Evolutionary conservation across 306 rosid genomes (phyloP).

Genomic region (Corylus heterophylla): DNA sequence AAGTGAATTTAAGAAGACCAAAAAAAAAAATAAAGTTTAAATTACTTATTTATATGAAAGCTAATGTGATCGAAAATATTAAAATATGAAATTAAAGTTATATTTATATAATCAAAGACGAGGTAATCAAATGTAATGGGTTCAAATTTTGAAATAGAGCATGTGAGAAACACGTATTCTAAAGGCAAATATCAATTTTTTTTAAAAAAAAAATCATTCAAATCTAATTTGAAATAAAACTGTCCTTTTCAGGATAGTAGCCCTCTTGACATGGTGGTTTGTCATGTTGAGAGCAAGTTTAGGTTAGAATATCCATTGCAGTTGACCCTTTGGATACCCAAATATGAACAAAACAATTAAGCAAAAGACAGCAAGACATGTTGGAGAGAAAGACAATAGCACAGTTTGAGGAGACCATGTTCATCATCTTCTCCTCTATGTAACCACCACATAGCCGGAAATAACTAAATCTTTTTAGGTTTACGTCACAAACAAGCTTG

Average conservation of each 20-base stretch:
- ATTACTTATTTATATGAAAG: too few species aligned
- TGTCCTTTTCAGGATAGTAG: background rate
- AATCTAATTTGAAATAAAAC: too few species aligned
- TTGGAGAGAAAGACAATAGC: background rate
- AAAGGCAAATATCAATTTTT: too few species aligned
- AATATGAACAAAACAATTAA: background rate
- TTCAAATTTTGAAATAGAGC: too few species aligned
- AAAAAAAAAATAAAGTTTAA: too few species aligned
- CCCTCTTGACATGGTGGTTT: background rate
- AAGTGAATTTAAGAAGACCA: too few species aligned
- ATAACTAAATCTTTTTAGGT: background rate
- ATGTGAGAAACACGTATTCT: too few species aligned
- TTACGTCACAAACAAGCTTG: background rate
- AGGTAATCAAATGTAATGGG: too few species aligned
- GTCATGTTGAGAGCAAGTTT: background rate
- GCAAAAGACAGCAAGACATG: background rate
- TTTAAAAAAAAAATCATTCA: too few species aligned
- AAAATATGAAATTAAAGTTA: too few species aligned
- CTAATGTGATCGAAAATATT: too few species aligned
- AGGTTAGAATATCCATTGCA: background rate
- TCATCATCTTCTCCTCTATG: background rate
- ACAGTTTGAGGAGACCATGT: constrained; percentile 3
- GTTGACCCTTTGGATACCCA: background rate
- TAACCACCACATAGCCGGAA: background rate
- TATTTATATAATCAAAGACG: too few species aligned